Conservation (phyloP, 1,284 basidiomycete genomes). For the Spongiforma sp. region DNA sequence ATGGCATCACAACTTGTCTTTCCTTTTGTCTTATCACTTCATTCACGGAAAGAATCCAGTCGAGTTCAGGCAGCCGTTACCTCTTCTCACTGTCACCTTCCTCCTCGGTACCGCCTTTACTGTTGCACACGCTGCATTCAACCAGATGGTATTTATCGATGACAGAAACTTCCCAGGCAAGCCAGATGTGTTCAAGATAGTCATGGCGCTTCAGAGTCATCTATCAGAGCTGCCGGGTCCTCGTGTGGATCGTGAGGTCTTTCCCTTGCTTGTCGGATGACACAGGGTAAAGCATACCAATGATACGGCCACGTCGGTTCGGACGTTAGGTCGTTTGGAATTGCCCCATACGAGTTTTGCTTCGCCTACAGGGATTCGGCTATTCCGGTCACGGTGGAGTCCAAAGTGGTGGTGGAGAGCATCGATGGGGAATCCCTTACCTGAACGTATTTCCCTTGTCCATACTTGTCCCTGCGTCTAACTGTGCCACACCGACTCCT, state of each 20-base stretch:
- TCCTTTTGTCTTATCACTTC: constrained; percentile 16
- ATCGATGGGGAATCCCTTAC: too few relatives aligned
- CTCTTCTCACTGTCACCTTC: constrained; percentile 22
- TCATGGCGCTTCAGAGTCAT: constrained; percentile 37
- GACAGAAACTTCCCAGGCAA: constrained; percentile 37
- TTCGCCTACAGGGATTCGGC: too few relatives aligned
- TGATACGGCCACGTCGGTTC: too few relatives aligned
- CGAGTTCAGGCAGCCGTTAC: neutral
- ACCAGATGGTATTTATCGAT: constrained; percentile 38
- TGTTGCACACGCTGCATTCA: constrained; percentile 18
- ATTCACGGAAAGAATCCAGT: constrained; percentile 1
- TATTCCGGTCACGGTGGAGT: too few relatives aligned
- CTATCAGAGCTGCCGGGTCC: constrained; percentile 9
- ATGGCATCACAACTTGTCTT: constrained; percentile 8
- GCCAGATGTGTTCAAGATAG: constrained; percentile 25
- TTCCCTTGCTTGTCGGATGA: neutral
- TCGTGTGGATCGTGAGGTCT: constrained; percentile 12
- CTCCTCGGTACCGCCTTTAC: constrained; percentile 31
- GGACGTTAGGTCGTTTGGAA: too few relatives aligned
- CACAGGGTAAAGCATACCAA: too few relatives aligned
- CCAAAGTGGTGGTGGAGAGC: too few relatives aligned
- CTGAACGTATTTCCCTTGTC: too few relatives aligned
- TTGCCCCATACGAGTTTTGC: too few relatives aligned
- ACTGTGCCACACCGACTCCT: too few relatives aligned
- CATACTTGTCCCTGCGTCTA: too few relatives aligned